A percentile compares a stretch with the other conserved stretches of the same genome.
These are phyloP conservation scores for Pharnaceum exiguum DNA, from an alignment of 148 eudicot species.

Conservation along the genomic window DNA sequence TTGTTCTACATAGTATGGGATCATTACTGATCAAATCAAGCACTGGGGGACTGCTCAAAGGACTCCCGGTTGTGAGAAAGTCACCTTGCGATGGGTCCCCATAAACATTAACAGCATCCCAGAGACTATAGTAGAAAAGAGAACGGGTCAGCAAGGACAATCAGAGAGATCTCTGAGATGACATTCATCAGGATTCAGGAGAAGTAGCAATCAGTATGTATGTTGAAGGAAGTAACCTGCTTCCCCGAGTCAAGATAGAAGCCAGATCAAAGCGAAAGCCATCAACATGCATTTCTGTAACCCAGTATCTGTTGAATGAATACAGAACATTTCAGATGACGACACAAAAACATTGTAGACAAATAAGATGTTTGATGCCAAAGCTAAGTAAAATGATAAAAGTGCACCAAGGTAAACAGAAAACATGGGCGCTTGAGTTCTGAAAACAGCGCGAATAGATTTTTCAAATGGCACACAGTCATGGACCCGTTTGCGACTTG, in stretches of 20 bases:
- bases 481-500: too few relatives aligned
- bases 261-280: conserved; percentile 99
- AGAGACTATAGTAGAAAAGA: conserved; percentile 42
- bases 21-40: conserved; percentile 97
- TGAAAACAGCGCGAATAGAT: too few relatives aligned
- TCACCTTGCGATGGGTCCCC: conserved; percentile 56
- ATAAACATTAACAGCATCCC: conserved; percentile 87
- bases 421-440: too few relatives aligned
- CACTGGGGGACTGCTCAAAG: conserved; percentile 80
- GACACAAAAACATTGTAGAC: not conserved
- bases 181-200: not conserved
- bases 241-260: conserved; percentile 87
- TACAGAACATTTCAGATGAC: not conserved
- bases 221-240: conserved; percentile 53
- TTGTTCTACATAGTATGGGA: conserved; percentile 71
- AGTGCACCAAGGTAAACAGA: too few relatives aligned
- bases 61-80: conserved; percentile 72
- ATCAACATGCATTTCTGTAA: conserved; percentile 96
- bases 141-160: conserved; percentile 5
- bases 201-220: not conserved
- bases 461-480: too few relatives aligned
- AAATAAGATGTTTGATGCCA: not conserved
- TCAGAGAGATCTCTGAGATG: not conserved
- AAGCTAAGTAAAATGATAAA: not conserved
- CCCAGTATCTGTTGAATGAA: conserved; percentile 80